Base-by-base conservation (phyloP, 768 basidiomycete species). In the Daedaleopsis nitida region DNA sequence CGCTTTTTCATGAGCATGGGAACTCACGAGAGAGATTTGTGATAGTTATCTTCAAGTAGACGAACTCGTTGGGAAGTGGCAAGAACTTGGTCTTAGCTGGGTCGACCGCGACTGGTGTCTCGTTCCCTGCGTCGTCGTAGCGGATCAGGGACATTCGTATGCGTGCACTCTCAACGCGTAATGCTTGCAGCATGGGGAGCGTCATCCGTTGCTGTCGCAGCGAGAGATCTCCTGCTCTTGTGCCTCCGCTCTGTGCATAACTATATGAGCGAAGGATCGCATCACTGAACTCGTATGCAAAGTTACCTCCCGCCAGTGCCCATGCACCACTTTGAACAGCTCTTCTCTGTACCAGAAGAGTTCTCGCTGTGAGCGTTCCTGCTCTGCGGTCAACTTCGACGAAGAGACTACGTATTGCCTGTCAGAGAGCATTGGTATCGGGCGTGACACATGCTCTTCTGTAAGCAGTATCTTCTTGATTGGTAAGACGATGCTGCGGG, bases 301-400 rank as follows among this genome's bases (percentile, higher is more conserved):
- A 60, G 83, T 60, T 60, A 94, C 96, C 84, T 98, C 97, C 69
- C 83, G 83, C 97, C 97, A 99, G 17, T 78, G 79, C 11, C 89
- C 89, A 13, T 76, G 78, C 14, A 98, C 71, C 52, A 77, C 74
- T 49, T 84, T 84, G 68, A 98, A 83, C 11, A 99, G 75, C 64
- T 89, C 86, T 72, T 99, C 96, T 38, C 96, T 82, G 72, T 97
- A 96, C 97, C 97, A 99, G 77, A 98, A 99, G 16, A 96, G 71
- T 70, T 94, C 91, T 42, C 86, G 81, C 70, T 94, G 89, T 11
- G 79, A 69, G 45, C 77, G 79, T 62, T 89, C 82, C 65, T 92
- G 88, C 48, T 74, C 76, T 12, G 74, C 70, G 1, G 87, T 82
- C 59, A 91, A 75, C 52, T 78, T 82, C 5, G 88, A 84, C 66